Evolutionary conservation across 805 yeast genomes (phyloP).

Genomic region (Clavispora carvajalis): DNA sequence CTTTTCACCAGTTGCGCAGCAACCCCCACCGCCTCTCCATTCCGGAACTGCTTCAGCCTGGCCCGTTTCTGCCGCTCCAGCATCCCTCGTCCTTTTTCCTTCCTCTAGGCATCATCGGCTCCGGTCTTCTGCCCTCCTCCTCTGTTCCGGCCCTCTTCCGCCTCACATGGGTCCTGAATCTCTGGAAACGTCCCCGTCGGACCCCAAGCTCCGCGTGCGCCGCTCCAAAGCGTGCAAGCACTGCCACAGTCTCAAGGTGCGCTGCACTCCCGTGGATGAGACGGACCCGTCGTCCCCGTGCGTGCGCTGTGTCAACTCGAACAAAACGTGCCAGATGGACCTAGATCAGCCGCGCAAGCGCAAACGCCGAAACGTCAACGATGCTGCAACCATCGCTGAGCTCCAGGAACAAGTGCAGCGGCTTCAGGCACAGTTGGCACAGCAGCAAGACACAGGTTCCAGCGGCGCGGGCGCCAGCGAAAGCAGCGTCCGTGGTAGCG

Average conservation of each 20-base stretch:
- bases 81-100: too few species aligned
- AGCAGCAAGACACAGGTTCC: background rate
- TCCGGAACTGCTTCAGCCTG: too few species aligned
- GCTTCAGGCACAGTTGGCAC: conserved; percentile 14
- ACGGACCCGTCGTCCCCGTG: conserved; percentile 62
- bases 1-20: too few species aligned
- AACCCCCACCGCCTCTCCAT: too few species aligned
- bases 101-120: too few species aligned
- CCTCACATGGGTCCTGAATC: background rate
- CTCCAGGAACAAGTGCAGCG: conserved; percentile 18
- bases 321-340: conserved; percentile 63
- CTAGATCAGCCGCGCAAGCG: conserved; percentile 52
- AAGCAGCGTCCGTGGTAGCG: background rate
- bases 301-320: conserved; percentile 62
- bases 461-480: background rate
- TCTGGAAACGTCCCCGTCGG: background rate
- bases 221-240: conserved; percentile 58
- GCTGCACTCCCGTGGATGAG: conserved; percentile 69
- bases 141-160: too few species aligned
- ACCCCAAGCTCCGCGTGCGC: conserved; percentile 18
- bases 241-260: conserved; percentile 82
- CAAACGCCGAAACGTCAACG: conserved; percentile 16
- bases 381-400: conserved; percentile 15
- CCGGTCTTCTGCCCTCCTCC: too few species aligned
- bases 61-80: too few species aligned